phyloP scores from a whole-genome alignment of 257 asterid genomes.

The Apocynum venetum region DNA sequence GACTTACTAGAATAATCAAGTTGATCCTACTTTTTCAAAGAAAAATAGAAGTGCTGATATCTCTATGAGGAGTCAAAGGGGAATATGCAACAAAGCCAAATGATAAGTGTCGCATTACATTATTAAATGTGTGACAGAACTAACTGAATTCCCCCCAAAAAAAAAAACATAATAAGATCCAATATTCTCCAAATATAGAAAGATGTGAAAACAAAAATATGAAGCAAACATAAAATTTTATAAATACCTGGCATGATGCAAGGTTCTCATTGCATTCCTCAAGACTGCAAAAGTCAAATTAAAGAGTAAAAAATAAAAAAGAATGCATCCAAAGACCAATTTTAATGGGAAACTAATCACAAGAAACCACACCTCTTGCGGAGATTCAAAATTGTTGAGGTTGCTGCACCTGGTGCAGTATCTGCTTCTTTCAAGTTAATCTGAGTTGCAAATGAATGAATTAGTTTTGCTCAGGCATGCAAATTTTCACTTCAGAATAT shows the following conservation, averaged over 20 bases:
- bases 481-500: background rate
- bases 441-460: slow-evolving; percentile 29
- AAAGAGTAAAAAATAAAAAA: slow-evolving; percentile 5
- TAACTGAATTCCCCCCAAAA: background rate
- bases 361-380: slow-evolving; percentile 62
- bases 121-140: background rate
- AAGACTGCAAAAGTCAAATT: slow-evolving; percentile 53
- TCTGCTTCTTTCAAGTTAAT: slow-evolving; percentile 64
- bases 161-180: background rate
- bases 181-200: background rate
- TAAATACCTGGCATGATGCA: slow-evolving; percentile 67
- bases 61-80: background rate
- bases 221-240: background rate
- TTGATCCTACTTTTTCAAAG: background rate
- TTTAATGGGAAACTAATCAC: background rate
- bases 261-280: slow-evolving; percentile 77
- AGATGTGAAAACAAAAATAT: background rate
- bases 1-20: background rate
- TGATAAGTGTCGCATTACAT: too few relatives aligned
- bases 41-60: background rate
- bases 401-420: slow-evolving; percentile 85
- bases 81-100: background rate
- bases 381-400: slow-evolving; percentile 90
- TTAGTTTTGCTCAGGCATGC: background rate
- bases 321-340: background rate